Percentiles rank a stretch among this genome's conserved stretches.
phyloP scores from a whole-genome alignment of 2,329 filamentous ascomycete genomes.

The Ophiostoma montium region DNA sequence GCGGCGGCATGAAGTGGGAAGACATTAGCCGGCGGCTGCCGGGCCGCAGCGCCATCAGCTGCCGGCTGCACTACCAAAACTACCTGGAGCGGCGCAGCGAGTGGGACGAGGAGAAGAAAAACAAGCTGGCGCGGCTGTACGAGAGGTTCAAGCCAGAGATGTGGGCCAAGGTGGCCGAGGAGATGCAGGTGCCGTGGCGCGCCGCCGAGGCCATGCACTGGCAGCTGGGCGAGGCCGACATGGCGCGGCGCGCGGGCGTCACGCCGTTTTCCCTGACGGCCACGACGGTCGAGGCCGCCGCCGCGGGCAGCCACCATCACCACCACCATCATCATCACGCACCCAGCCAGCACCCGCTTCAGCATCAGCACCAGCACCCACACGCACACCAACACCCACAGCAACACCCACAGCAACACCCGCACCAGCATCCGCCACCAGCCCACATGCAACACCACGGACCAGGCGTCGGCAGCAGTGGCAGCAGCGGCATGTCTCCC shows the following conservation, averaged over 20 bases:
- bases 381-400: conserved; percentile 5
- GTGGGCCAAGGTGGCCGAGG: conserved; percentile 91
- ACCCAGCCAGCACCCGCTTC: no score
- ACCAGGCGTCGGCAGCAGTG: conserved; percentile 22
- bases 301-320: conserved; percentile 18
- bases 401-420: conserved; percentile 16
- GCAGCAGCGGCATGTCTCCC: conserved; percentile 14
- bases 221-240: conserved; percentile 85
- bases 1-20: conserved; percentile 95
- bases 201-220: conserved; percentile 97
- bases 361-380: no score
- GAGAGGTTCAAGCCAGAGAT: conserved; percentile 96
- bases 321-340: conserved; percentile 22
- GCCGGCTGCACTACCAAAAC: conserved; percentile 90
- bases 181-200: conserved; percentile 90
- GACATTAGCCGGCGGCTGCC: conserved; percentile 88
- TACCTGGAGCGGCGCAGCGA: conserved; percentile 86
- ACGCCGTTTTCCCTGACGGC: conserved; percentile 64
- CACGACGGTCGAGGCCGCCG: conserved; percentile 26
- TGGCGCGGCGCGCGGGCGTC: conserved; percentile 83
- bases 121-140: conserved; percentile 87
- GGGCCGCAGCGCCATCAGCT: conserved; percentile 85
- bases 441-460: conserved; percentile 24
- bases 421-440: conserved; percentile 22
- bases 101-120: conserved; percentile 96